Evolutionary conservation across 1,139 yeast genomes (phyloP), one percentile per base, ranked within the genome.

Genomic region (Suhomyces wounanorum): DNA sequence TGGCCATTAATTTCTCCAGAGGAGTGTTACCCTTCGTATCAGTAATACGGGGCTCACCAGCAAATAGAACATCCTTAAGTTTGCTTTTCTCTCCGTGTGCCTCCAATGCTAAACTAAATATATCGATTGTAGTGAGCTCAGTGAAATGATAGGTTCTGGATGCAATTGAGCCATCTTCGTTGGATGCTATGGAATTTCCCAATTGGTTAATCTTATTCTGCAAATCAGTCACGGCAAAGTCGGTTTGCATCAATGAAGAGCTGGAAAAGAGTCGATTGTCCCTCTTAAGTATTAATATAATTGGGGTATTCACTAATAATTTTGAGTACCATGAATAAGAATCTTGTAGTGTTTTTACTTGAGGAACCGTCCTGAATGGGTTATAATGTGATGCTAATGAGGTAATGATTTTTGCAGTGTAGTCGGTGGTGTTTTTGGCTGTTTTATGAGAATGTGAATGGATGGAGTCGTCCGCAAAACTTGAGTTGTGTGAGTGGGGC

Each of bases 201-300:
- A 69, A 45, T 23, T 48, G 38, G 5, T 46, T 46, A 5, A 71
- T 46, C 8, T 49, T 30, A 14, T 35, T 38, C 13, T n/a, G 26
- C 8, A 40, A 18, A 9, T 47, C 40, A n/a, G 40, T 17, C 1
- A 26, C 25, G 1, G 41, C 30, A 16, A 45, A 25, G 14, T 47
- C 50, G 8, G 63, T 50, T 48, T 69, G 70, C 16, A 56, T 53
- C 17, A 73, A 48, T 13, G 71, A 62, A 0, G 64, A 40, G 6
- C 65, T 66, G 2, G 73, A 64, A 50, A 72, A 67, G 13, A 76
- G 63, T 16, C 65, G 52, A 38, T 69, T 63, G 30, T 57, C 58
- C 50, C 70, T 73, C 47, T 62, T 62, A 6, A 75, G 56, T 6
- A 76, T 55, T 14, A 76, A 52, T 3, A 69, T 55, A 6, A 75